phyloP scores from a whole-genome alignment of 805 yeast genomes.

The Ogataea saltuana region DNA sequence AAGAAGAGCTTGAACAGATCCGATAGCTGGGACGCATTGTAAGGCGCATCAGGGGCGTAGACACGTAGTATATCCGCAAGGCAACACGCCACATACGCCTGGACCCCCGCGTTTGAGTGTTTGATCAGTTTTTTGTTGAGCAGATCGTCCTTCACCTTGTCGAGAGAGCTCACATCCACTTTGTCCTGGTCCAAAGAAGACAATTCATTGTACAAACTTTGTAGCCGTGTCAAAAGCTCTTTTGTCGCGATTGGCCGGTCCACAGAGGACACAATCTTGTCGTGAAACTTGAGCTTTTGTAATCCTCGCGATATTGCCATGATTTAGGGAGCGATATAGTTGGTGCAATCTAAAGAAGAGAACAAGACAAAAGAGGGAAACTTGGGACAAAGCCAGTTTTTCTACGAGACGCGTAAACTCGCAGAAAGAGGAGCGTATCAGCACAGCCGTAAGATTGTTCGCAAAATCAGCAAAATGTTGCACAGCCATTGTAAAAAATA shows the following conservation, averaged over 20 bases:
- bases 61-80: constrained; percentile 72
- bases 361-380: constrained; percentile 9
- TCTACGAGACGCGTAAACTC: too few species aligned
- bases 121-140: constrained; percentile 57
- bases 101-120: constrained; percentile 68
- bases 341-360: background rate
- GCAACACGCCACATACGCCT: constrained; percentile 70
- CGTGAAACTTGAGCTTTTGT: constrained; percentile 18
- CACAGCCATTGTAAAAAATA: too few species aligned
- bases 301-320: constrained; percentile 25
- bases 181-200: constrained; percentile 61
- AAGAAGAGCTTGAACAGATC: constrained; percentile 68
- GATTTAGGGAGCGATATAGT: background rate
- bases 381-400: constrained; percentile 4
- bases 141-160: constrained; percentile 50
- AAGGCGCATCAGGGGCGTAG: constrained; percentile 91
- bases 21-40: constrained; percentile 58
- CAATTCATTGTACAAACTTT: constrained; percentile 62
- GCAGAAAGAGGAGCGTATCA: too few species aligned
- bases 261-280: constrained; percentile 52
- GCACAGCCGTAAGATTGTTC: too few species aligned
- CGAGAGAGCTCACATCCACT: constrained; percentile 48
- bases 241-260: constrained; percentile 59
- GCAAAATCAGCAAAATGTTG: too few species aligned
- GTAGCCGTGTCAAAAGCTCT: constrained; percentile 59